Conservation (phyloP, 306 rosid genomes). For the Casuarina glauca region DNA sequence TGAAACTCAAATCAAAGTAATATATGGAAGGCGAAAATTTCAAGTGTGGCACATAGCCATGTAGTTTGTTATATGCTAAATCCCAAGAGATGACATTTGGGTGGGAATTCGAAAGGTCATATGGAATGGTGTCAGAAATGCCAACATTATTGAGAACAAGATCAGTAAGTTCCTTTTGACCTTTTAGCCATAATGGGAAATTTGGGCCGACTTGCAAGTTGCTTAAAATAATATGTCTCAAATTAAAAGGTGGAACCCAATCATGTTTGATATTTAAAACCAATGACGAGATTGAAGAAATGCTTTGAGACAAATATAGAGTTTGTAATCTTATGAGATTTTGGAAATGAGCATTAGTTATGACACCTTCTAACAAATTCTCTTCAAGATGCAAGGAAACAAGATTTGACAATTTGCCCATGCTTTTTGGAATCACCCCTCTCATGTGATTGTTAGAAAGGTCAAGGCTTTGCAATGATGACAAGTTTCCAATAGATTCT, state of each 20-base stretch:
- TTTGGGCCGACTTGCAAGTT: background rate
- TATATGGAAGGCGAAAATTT: background rate
- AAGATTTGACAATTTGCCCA: too few species aligned
- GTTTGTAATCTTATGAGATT: background rate
- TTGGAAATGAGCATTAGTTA: too few species aligned
- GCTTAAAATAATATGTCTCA: background rate
- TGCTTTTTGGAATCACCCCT: too few species aligned
- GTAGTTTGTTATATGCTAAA: conserved; percentile 15
- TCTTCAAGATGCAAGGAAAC: too few species aligned
- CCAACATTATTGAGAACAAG: conserved; percentile 4
- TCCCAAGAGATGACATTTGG: background rate
- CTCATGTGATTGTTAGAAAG: background rate
- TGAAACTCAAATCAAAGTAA: too few species aligned
- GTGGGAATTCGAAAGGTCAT: conserved; percentile 20
- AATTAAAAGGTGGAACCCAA: background rate
- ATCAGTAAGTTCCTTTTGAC: conserved; percentile 12
- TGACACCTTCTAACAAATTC: too few species aligned
- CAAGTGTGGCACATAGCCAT: conserved; percentile 14
- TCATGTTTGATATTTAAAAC: background rate
- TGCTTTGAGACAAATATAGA: background rate
- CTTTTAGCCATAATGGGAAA: background rate
- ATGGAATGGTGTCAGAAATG: conserved; percentile 10
- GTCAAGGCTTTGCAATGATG: background rate
- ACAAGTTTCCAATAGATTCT: background rate
- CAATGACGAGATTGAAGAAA: background rate